Evolutionary conservation across 768 basidiomycete genomes (phyloP), one percentile per base, ranked within the genome.

Genomic region (Podaxis carcinomalis): DNA sequence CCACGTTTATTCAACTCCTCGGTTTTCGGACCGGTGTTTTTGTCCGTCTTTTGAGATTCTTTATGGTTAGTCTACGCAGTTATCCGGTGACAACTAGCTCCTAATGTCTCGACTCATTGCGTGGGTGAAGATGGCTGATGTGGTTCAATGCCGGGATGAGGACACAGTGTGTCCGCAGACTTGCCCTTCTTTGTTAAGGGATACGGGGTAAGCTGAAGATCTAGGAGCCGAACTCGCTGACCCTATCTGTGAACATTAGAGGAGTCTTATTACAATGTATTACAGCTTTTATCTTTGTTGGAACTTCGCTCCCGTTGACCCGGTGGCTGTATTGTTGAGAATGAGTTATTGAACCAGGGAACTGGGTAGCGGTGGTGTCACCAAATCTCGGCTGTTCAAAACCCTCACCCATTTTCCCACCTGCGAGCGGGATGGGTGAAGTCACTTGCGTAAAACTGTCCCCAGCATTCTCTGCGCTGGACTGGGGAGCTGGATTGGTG

Each of bases 1-100:
- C n/a, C n/a, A n/a, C n/a, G 40, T 27, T 49, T 21, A 21, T 56
- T 42, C 25, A 42, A 25, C 54, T 44, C 37, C 54, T 44, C 54
- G 54, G 54, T 56, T 40, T 25, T 44, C 54, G 54, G 54, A 25
- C 54, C 54, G 54, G 54, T 25, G 16, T 28, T 56, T 44, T 28
- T 14, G 51, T 16, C 16, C 25, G 14, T 54, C 25, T 42, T 9
- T 40, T 40, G 39, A 44, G 6, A 13, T 11, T 27, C 27, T 23
- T 40, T 39, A 9, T 21, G 37, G 54, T 56, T 42, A 42, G 54
- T 44, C n/a, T 42, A 40, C 47, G 47, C 47, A 27, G 47, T 27
- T 49, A 21, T 49, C 47, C 47, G 47, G 21, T 23, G 47, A 21
- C 21, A 14, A 49, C 21, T 49, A 23, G 11, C 46, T 47, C 16